A percentile compares a stretch with the other conserved stretches of the same genome.
Evolutionary conservation across 2,329 filamentous ascomycete genomes (phyloP).

Genomic region (Aplosporella prunicola): DNA sequence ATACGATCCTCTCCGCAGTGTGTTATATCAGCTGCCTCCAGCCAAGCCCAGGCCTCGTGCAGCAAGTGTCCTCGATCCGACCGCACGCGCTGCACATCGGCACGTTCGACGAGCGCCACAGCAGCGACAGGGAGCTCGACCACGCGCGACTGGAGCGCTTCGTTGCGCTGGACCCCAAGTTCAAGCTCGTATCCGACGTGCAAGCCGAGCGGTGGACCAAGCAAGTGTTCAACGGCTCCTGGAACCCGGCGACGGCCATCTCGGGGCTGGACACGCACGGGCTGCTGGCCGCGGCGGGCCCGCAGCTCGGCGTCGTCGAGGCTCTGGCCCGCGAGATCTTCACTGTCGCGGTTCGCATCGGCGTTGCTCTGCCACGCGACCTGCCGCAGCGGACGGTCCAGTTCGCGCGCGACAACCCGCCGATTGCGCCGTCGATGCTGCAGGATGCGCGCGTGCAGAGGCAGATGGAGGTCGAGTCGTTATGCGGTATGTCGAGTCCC

Average conservation of each 20-base stretch:
- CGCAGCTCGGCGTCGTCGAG: slow-evolving; percentile 11
- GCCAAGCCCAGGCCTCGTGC: slow-evolving; percentile 13
- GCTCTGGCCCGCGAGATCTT: slow-evolving; percentile 15
- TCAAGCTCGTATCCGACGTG: slow-evolving; percentile 13
- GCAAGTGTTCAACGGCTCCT: slow-evolving; percentile 17
- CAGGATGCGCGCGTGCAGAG: slow-evolving; percentile 16
- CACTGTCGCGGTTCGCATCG: slow-evolving; percentile 13
- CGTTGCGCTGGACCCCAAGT: slow-evolving; percentile 13
- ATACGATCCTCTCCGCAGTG: slow-evolving; percentile 16
- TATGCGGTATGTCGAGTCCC: slow-evolving; percentile 14
- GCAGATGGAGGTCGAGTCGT: slow-evolving; percentile 16
- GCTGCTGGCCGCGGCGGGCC: slow-evolving; percentile 11
- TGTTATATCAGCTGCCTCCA: slow-evolving; percentile 18
- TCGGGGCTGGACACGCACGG: slow-evolving; percentile 16
- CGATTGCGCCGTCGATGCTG: slow-evolving; percentile 17
- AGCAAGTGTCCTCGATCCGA: slow-evolving; percentile 14
- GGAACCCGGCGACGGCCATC: slow-evolving; percentile 16
- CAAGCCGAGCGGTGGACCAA: slow-evolving; percentile 17
- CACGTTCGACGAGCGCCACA: slow-evolving; percentile 1
- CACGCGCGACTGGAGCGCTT: slow-evolving; percentile 11
- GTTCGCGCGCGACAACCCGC: slow-evolving; percentile 11
- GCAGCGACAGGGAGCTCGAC: background rate
- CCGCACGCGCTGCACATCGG: slow-evolving; percentile 14
- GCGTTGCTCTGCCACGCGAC: slow-evolving; percentile 11
- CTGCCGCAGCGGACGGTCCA: slow-evolving; percentile 13